These are phyloP conservation scores for Ichthyophthirius multifiliis DNA, from an alignment of 169 alveolate species.

Conservation along the genomic window DNA sequence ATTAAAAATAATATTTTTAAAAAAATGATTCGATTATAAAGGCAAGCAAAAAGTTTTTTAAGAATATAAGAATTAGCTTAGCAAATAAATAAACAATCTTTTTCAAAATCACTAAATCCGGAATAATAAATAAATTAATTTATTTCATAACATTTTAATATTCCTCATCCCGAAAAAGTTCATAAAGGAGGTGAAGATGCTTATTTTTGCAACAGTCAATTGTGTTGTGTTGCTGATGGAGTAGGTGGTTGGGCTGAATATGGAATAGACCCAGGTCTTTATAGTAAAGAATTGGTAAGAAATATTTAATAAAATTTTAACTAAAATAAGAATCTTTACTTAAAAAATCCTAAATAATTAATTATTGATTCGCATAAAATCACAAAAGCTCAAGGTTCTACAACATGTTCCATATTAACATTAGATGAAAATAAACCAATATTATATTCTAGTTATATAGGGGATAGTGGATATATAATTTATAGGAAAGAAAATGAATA, in stretches of 20 bases:
- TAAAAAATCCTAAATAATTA: slow-evolving; percentile 39
- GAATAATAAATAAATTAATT: not conserved
- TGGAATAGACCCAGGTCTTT: slow-evolving; percentile 73
- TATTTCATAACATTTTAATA: slow-evolving; percentile 19
- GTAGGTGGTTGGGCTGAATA: slow-evolving; percentile 82
- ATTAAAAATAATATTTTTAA: too few species aligned
- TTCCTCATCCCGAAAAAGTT: slow-evolving; percentile 47
- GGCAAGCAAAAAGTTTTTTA: too few species aligned
- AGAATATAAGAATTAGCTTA: too few species aligned
- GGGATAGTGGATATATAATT: slow-evolving; percentile 74
- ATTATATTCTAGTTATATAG: slow-evolving; percentile 58
- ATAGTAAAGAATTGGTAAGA: slow-evolving; percentile 49
- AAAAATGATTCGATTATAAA: too few species aligned
- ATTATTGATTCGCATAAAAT: slow-evolving; percentile 48
- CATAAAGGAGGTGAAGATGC: slow-evolving; percentile 90
- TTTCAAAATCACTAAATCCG: too few species aligned
- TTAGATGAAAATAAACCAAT: slow-evolving; percentile 34
- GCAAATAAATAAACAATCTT: too few species aligned
- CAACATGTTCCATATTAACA: slow-evolving; percentile 36
- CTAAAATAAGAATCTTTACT: not conserved
- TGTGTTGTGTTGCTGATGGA: slow-evolving; percentile 86
- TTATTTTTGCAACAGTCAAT: slow-evolving; percentile 45
- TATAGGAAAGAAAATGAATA: slow-evolving; percentile 47
- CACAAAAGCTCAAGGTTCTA: slow-evolving; percentile 47
- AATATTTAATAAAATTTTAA: slow-evolving; percentile 29